A percentile compares a stretch with the other conserved stretches of the same genome.
Conservation (phyloP, 225 moss, liverwort and hornwort genomes). For the Sphagnum tenellum region DNA sequence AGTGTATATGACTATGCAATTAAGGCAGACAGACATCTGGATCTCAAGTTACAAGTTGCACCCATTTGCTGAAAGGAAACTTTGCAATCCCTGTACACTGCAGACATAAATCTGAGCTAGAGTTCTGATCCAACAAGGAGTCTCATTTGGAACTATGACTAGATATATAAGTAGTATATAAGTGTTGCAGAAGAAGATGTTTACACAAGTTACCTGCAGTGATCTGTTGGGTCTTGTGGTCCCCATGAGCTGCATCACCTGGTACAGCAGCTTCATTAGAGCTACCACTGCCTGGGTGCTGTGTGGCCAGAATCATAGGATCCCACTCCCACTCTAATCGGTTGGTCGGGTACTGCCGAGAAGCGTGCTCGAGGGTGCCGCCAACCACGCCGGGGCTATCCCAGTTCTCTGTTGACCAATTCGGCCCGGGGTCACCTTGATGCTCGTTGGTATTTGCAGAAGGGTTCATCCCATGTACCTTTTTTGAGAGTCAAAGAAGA, state of each 20-base stretch:
- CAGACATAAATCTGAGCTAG: too few species aligned
- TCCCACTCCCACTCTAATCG: conserved; percentile 99
- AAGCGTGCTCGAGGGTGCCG: conserved; percentile 45
- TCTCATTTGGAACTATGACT: too few species aligned
- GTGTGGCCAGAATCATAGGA: conserved; percentile 76
- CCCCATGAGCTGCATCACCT: conserved; percentile 17
- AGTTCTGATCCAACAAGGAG: too few species aligned
- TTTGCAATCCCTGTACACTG: too few species aligned
- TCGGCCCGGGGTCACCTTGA: conserved; percentile 64
- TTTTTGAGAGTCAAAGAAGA: conserved; percentile 1
- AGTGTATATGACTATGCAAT: too few species aligned
- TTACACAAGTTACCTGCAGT: conserved; percentile 18
- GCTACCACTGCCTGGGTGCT: conserved; percentile 59
- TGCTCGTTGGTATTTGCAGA: conserved; percentile 93
- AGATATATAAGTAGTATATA: too few species aligned
- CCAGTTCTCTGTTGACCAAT: conserved; percentile 91
- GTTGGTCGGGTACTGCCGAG: conserved; percentile 55
- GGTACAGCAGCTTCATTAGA: conserved; percentile 48
- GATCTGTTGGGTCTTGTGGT: conserved; percentile 48
- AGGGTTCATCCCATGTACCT: conserved; percentile 99
- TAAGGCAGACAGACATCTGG: too few species aligned
- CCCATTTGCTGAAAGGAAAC: too few species aligned
- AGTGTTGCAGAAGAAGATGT: background rate
- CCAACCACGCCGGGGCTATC: conserved; percentile 70
- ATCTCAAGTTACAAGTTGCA: too few species aligned